Base-by-base conservation (phyloP, 768 basidiomycete species). In the Imleria badia region DNA sequence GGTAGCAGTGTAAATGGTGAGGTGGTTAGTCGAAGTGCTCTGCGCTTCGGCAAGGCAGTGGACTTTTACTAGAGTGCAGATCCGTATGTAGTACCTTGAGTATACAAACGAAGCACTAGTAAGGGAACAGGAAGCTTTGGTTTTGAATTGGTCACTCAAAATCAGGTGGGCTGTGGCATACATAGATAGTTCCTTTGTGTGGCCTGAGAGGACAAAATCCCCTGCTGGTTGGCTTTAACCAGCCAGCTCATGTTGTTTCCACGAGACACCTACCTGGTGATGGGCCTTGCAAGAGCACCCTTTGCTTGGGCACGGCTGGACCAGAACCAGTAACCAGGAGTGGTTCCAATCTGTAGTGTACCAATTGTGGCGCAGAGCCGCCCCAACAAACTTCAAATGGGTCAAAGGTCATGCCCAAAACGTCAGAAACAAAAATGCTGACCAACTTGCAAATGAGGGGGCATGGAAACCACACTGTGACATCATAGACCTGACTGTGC, bases 351-450 rank as follows among this genome's bases (percentile, higher is more conserved):
- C 20, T 0, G 40, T 36, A 3, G 52, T 45, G 2, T 54, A 46
- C 30, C 48, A 43, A 0, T 39, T 71, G 6, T 9, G 62, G 17
- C 1, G 15, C 2, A 29, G 63, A 12, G 36, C 54, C 1, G 64
- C 68, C 5, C 34, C 35, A 3, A 71, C 68, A 2, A 2, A 10
- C 11, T 59, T 71, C n/a, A 26, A 58, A 44, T 70, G 70, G 68
- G 47, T 62, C 1, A 71, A 70, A 54, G 70, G 70, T 0, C 68
- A 71, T 34, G 17, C 45, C 3, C 55, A 55, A 0, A 30, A 38
- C 11, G 2, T 3, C 0, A 64, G 70, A 13, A 72, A 72, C 29
- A 65, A 71, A 34, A 48, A 31, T 2, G 70, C 68, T 0, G 70
- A 72, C 36, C 12, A 5, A 6, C 61, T 65, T 0, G 68, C 68